These are phyloP conservation scores for Mucor velutinosus DNA, from an alignment of 371 early-diverging fungal genomes.

Conservation along the genomic window DNA sequence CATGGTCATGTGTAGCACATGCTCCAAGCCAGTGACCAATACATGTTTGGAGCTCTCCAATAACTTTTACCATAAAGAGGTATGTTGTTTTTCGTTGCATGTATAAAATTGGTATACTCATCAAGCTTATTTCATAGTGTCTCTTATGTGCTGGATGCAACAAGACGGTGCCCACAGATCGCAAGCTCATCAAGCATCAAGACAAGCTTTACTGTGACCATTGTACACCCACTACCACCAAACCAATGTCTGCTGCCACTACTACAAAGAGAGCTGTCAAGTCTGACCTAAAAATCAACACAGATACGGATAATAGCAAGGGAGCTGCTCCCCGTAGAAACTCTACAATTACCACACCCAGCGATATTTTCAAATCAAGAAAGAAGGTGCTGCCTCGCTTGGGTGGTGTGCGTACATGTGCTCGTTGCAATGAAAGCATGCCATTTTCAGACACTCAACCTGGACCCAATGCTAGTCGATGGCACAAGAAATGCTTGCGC, in stretches of 20 bases:
- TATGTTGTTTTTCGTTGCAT: neutral
- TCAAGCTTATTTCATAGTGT: constrained; percentile 33
- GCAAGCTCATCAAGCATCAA: constrained; percentile 59
- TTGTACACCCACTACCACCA: constrained; percentile 33
- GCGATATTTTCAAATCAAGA: constrained; percentile 26
- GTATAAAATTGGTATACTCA: neutral
- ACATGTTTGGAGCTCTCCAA: constrained; percentile 27
- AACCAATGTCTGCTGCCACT: neutral
- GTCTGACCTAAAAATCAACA: neutral
- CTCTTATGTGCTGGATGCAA: constrained; percentile 47
- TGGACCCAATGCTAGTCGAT: constrained; percentile 53
- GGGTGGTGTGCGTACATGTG: constrained; percentile 53
- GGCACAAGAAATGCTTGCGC: constrained; percentile 59
- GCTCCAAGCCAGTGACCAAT: constrained; percentile 24
- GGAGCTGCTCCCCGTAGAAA: neutral
- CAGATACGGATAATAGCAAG: neutral
- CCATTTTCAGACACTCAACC: constrained; percentile 53
- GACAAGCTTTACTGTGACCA: constrained; percentile 61
- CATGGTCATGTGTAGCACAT: constrained; percentile 18
- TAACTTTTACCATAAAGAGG: constrained; percentile 34
- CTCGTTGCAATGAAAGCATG: constrained; percentile 50
- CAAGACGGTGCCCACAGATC: constrained; percentile 54
- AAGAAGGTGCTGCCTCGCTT: constrained; percentile 42
- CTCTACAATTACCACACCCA: constrained; percentile 13
- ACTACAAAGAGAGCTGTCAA: neutral